phyloP scores from a whole-genome alignment of 768 basidiomycete genomes.

The Mycena maculata region DNA sequence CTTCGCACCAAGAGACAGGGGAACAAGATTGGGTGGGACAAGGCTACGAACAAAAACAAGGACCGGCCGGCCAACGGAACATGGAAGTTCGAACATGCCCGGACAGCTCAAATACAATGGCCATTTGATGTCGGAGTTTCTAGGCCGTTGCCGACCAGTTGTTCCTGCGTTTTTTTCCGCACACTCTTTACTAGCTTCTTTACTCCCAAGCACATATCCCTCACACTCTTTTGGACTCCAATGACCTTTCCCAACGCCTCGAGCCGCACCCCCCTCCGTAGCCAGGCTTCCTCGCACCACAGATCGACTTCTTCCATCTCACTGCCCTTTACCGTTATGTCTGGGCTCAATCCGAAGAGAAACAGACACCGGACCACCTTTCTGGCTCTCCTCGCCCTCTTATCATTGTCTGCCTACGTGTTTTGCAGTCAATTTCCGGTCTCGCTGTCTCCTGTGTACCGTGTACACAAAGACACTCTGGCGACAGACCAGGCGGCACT shows the following conservation, averaged over 20 bases:
- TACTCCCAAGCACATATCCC: constrained; percentile 17
- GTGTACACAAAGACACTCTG: constrained; percentile 45
- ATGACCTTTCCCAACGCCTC: constrained; percentile 43
- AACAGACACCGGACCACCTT: constrained; percentile 64
- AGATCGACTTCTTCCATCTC: constrained; percentile 25
- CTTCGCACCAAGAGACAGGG: neutral
- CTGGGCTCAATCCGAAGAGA: constrained; percentile 56
- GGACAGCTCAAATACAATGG: too few species aligned
- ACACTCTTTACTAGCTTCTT: constrained; percentile 1
- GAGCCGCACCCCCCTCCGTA: constrained; percentile 50
- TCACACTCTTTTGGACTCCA: constrained; percentile 19
- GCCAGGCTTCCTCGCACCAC: constrained; percentile 40
- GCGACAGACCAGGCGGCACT: constrained; percentile 49
- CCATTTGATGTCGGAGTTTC: neutral
- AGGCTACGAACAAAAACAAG: too few species aligned
- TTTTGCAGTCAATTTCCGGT: constrained; percentile 59
- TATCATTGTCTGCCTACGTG: constrained; percentile 65
- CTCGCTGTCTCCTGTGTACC: constrained; percentile 52
- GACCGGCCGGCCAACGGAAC: too few species aligned
- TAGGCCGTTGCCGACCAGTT: neutral
- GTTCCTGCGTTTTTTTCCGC: too few species aligned
- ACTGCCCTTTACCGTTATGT: constrained; percentile 41
- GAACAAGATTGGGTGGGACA: too few species aligned
- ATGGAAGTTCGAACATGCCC: too few species aligned
- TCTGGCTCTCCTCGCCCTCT: constrained; percentile 63